These are phyloP conservation scores for Wallacemonas sp. DNA, from an alignment of 208 protist species.

Conservation along the genomic window DNA sequence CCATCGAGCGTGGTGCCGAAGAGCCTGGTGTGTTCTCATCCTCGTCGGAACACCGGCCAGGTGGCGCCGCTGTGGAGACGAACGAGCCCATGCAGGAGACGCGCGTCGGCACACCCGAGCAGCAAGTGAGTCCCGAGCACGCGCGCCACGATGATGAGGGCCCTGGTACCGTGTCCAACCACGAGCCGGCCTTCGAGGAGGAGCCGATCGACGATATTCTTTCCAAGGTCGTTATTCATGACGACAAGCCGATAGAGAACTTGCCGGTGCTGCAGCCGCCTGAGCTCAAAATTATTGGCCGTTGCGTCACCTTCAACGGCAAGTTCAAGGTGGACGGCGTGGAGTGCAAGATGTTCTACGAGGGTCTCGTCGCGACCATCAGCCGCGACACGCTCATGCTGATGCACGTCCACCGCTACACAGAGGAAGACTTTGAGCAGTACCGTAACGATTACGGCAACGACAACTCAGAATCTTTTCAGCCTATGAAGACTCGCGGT, in stretches of 20 bases:
- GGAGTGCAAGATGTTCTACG: constrained; percentile 48
- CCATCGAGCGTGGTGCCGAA: background rate
- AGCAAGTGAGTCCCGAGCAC: background rate
- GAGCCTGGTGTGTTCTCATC: background rate
- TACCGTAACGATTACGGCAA: constrained; percentile 13
- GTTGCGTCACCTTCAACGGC: constrained; percentile 68
- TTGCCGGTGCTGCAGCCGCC: constrained; percentile 51
- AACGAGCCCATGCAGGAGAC: constrained; percentile 3
- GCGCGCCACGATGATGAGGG: background rate
- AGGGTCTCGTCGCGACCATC: constrained; percentile 74
- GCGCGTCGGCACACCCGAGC: constrained; percentile 3
- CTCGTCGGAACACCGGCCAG: background rate
- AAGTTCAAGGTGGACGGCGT: constrained; percentile 57
- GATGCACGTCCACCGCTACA: constrained; percentile 71
- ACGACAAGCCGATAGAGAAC: constrained; percentile 53
- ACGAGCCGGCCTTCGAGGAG: constrained; percentile 16
- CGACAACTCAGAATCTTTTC: constrained; percentile 11
- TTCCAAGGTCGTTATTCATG: constrained; percentile 40
- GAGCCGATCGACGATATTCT: constrained; percentile 41
- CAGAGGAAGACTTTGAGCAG: constrained; percentile 54
- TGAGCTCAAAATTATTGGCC: constrained; percentile 83
- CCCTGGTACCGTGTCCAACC: background rate
- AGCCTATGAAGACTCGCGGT: background rate
- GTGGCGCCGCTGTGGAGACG: background rate
- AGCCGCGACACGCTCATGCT: constrained; percentile 78